These are phyloP conservation scores for Myochromella boudieri DNA, from an alignment of 768 basidiomycete species.

Conservation along the genomic window DNA sequence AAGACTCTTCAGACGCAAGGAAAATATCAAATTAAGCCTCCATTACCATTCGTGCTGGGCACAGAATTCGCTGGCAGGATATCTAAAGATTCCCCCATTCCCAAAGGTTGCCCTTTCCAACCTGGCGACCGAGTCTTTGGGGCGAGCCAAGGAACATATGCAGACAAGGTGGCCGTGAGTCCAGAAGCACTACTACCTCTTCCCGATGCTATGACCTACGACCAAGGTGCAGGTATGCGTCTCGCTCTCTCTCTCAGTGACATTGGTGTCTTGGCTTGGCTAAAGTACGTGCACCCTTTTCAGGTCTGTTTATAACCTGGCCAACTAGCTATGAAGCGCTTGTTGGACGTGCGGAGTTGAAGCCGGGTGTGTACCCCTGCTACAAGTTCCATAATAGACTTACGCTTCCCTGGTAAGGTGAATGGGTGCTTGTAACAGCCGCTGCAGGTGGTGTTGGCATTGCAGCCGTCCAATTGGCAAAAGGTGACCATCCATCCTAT, in stretches of 20 bases:
- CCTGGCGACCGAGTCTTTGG: constrained; percentile 91
- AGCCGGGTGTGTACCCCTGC: constrained; percentile 51
- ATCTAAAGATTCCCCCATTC: constrained; percentile 68
- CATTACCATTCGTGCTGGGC: constrained; percentile 84
- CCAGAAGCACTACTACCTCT: constrained; percentile 57
- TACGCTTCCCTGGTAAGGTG: constrained; percentile 47
- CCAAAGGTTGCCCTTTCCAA: constrained; percentile 73
- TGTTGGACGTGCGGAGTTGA: constrained; percentile 78
- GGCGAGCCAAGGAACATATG: constrained; percentile 73
- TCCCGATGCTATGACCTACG: constrained; percentile 74
- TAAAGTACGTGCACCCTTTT: background rate
- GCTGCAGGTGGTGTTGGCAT: constrained; percentile 97
- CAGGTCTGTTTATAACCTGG: constrained; percentile 85
- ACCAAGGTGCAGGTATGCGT: constrained; percentile 79
- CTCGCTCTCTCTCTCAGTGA: background rate
- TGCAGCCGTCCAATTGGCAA: constrained; percentile 89
- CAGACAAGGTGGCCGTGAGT: constrained; percentile 67
- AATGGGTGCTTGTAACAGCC: constrained; percentile 91
- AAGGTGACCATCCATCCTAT: constrained; percentile 51
- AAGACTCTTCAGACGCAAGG: constrained; percentile 87
- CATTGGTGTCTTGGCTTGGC: background rate
- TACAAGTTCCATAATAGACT: background rate
- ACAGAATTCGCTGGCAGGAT: constrained; percentile 85
- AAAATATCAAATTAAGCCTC: constrained; percentile 83
- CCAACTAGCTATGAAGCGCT: constrained; percentile 93